A percentile compares a stretch with the other conserved stretches of the same genome.
These are phyloP conservation scores for Boletus reticulatus DNA, from an alignment of 768 basidiomycete genomes.

Conservation along the genomic window DNA sequence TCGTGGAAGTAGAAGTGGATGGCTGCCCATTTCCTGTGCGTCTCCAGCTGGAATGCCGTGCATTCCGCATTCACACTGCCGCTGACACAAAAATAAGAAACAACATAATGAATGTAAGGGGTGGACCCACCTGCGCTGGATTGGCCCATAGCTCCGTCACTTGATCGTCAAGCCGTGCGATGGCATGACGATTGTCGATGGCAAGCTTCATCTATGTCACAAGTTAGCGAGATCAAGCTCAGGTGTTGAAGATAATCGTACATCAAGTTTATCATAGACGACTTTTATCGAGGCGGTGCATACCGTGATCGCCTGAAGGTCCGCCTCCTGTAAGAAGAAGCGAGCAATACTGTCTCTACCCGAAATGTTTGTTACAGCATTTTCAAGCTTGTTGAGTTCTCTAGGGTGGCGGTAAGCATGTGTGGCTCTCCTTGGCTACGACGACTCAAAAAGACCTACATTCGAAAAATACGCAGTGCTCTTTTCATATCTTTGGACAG, in stretches of 20 bases:
- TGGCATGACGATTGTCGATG: constrained; percentile 5
- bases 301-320: constrained; percentile 4
- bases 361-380: constrained; percentile 5
- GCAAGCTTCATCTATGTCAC: constrained; percentile 10
- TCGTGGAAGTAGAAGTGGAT: not conserved
- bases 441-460: not conserved
- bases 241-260: not conserved
- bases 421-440: too few species aligned
- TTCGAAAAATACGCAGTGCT: constrained; percentile 1
- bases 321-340: constrained; percentile 9
- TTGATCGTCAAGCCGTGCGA: constrained; percentile 12
- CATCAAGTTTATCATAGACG: constrained; percentile 7
- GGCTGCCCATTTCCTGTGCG: not conserved
- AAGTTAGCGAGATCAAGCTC: not conserved
- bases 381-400: constrained; percentile 6
- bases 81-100: constrained; percentile 2
- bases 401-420: not conserved
- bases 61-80: constrained; percentile 6
- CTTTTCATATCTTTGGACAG: constrained; percentile 3
- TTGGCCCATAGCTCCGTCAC: not conserved
- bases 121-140: not conserved
- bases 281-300: constrained; percentile 12
- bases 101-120: not conserved
- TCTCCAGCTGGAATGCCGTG: not conserved
- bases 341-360: not conserved